Base-by-base conservation (phyloP, 2,329 filamentous ascomycete species). In the Talaromyces sp. region DNA sequence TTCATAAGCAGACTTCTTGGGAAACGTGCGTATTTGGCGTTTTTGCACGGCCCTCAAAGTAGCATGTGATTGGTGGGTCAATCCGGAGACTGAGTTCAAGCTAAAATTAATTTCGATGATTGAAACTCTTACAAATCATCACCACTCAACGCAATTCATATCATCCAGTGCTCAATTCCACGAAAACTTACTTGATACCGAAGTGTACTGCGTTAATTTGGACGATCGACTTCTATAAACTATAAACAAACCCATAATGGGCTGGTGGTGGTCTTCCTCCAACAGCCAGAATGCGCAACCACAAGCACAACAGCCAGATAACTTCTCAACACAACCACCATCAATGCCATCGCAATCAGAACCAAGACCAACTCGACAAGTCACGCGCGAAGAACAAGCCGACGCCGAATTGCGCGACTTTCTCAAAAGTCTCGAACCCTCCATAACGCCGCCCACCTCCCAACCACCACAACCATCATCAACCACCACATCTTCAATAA, bases 331-430 rank as follows among this genome's bases (percentile, higher is more conserved):
- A 14, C 50, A 55, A 55, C 33, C 12, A 55, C n/a, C 50, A 55
- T 55, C 50, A 7, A 55, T 33, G 21, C 5, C 33, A 55, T 55
- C 23, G 16, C 31, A 18, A 46, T 28, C 48, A 39, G 25, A 69
- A 58, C 11, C 65, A 28, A 54, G 60, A 63, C 44, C 67, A 42
- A 65, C 66, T 46, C 66, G 65, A 69, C 66, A 61, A 65, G 68
- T 75, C 68, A 72, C 76, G 64, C 74, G 79, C 68, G 75, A 80
- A 66, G 78, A 83, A 69, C 75, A 80, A 71, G 80, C 82, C 66
- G 81, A 86, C 66, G 76, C 79, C 58, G 84, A 86, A 69, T 79
- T 86, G 68, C 77, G 81, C 65, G 75, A 79, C 63, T 77, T 86
- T 59, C 76, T 86, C 61, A 79, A 80, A 65, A 79, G 81, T 64